Percentiles rank a stretch among this genome's conserved stretches.
These are phyloP conservation scores for Diaporthe longicolla DNA, from an alignment of 2,329 filamentous ascomycete genomes.

Conservation along the genomic window DNA sequence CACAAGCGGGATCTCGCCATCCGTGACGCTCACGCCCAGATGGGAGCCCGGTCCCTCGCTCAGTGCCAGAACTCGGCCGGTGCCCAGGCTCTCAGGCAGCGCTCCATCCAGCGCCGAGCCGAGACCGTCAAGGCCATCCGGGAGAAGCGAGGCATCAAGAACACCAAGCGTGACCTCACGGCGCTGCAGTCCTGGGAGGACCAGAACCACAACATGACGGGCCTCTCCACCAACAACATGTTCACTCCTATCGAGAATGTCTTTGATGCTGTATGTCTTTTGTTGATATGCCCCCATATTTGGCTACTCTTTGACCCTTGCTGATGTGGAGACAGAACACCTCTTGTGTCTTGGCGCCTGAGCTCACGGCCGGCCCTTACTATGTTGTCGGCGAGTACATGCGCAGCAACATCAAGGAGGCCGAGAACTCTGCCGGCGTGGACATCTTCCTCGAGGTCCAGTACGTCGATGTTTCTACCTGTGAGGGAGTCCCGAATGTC, in stretches of 20 bases:
- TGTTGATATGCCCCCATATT: background rate
- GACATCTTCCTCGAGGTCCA: slow-evolving; percentile 57
- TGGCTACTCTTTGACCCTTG: background rate
- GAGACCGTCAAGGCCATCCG: slow-evolving; percentile 55
- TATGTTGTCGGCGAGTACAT: slow-evolving; percentile 61
- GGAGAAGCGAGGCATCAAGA: slow-evolving; percentile 54
- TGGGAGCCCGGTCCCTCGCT: slow-evolving; percentile 49
- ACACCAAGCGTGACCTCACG: slow-evolving; percentile 52
- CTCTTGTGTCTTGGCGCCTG: slow-evolving; percentile 53
- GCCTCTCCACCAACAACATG: slow-evolving; percentile 48
- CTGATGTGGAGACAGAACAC: slow-evolving; percentile 46
- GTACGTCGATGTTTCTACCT: slow-evolving; percentile 58
- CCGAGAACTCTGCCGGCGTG: slow-evolving; percentile 55
- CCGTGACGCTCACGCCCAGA: slow-evolving; percentile 50
- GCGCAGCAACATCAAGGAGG: slow-evolving; percentile 60
- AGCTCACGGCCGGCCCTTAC: slow-evolving; percentile 53
- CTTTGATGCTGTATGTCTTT: slow-evolving; percentile 46
- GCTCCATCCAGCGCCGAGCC: slow-evolving; percentile 57
- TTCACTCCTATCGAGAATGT: slow-evolving; percentile 53
- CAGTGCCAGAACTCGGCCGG: slow-evolving; percentile 51
- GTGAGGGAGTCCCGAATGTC: slow-evolving; percentile 57
- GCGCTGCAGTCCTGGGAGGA: slow-evolving; percentile 52
- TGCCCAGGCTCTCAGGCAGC: slow-evolving; percentile 55
- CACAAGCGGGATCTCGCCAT: slow-evolving; percentile 54
- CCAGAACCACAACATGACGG: slow-evolving; percentile 53